These are phyloP conservation scores for Yarrowia sp. DNA, from an alignment of 805 yeast species.

Conservation along the genomic window DNA sequence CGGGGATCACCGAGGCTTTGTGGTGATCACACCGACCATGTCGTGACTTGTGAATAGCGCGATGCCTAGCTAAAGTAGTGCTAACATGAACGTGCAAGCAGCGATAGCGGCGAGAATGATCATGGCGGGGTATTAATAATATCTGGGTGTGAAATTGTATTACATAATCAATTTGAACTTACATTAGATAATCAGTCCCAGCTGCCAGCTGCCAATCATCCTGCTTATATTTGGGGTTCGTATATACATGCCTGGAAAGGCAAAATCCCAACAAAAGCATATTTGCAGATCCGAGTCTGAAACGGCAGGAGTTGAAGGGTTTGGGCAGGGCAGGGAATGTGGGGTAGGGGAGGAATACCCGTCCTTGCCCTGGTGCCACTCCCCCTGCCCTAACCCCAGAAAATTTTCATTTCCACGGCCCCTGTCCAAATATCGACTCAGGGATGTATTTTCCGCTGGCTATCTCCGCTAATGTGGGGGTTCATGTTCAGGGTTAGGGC, in stretches of 20 bases:
- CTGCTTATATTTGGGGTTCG: not conserved
- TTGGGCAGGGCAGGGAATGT: not conserved
- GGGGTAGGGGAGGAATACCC: too few relatives aligned
- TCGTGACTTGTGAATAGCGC: too few relatives aligned
- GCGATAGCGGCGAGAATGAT: too few relatives aligned
- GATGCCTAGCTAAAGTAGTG: too few relatives aligned
- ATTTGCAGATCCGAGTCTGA: constrained; percentile 21
- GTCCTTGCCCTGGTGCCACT: too few relatives aligned
- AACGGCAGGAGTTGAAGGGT: not conserved
- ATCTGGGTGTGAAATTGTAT: too few relatives aligned
- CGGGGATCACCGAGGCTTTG: too few relatives aligned
- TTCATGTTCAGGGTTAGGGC: not conserved
- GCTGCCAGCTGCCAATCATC: not conserved
- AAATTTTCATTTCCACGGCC: not conserved
- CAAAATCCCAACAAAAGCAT: constrained; percentile 16
- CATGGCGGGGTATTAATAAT: too few relatives aligned
- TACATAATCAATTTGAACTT: not conserved
- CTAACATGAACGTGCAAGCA: too few relatives aligned
- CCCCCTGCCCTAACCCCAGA: not conserved
- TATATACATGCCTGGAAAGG: constrained; percentile 23
- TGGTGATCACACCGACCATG: not conserved
- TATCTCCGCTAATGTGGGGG: constrained; percentile 5
- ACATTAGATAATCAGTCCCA: not conserved
- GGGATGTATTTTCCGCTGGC: not conserved
- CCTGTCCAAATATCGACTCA: not conserved